Base-by-base conservation (phyloP, 2,329 filamentous ascomycete species). In the Alternaria sp. region DNA sequence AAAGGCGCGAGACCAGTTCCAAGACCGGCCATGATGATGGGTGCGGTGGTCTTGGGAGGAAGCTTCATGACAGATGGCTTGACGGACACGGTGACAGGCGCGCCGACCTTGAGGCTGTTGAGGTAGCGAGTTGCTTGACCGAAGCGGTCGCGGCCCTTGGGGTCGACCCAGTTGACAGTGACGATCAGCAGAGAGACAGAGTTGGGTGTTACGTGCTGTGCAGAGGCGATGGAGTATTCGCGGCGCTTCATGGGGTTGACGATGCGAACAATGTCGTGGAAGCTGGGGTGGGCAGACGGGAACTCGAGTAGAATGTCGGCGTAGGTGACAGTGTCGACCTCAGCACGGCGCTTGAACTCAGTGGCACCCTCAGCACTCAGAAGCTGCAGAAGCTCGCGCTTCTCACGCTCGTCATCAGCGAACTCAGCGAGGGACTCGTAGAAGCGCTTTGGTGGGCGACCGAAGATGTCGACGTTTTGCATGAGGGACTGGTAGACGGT, bases 51-150 rank as follows among this genome's bases (percentile, higher is more conserved):
- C 79, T 90, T 91, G 65, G 87, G 83, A 6, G 96, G 96, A n/a
- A 99, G 88, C 84, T 98, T 99, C 96, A 99, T 99, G 70, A 98
- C 96, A 23, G 94, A 97, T 0, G 96, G 93, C 85, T 99, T 99
- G 80, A 99, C 94, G 33, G 92, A 97, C 62, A 93, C 96, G 3
- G 94, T 97, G 67, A 99, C 89, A 33, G 90, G 85, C 41, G 92
- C 84, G 55, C 96, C 96, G 12, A 92, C 84, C 12, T 87, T 86
- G 37, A 99, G 90, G 26, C 84, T 80, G 81, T 90, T 91, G 69
- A 99, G 89, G 85, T 96, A 99, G 70, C 91, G 91, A 11, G 95
- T 97, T 8, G 96, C 95, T 80, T 97, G 94, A 58, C 96, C 96
- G 78, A 93, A 95, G 72, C 96, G 94, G 74, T 92, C 91, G 77